Base-by-base conservation (phyloP, 768 basidiomycete genomes). In the Lactarius quietus region DNA sequence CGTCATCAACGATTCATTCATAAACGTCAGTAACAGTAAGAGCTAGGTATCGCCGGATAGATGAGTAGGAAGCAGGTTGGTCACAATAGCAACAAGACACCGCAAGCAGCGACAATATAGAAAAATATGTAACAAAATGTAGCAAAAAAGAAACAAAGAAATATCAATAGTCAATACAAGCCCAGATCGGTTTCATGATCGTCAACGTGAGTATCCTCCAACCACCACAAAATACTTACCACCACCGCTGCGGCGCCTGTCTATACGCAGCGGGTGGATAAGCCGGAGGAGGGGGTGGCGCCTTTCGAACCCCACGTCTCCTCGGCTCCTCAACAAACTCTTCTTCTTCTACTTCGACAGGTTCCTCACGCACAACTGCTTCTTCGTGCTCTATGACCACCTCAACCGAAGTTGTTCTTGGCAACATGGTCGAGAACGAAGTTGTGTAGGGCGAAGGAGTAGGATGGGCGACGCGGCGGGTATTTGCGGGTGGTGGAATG, bases 401-500 rank as follows among this genome's bases (percentile, higher is more conserved):
- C 68, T 85, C 88, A 29, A 92, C 79, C 15, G 88, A 84, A 17
- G 90, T 92, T 29, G 91, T 93, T 66, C 84, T 84, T 20, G 89
- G 90, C 73, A 85, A 68, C 6, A 81, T 79, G n/a, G 85, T 80
- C 8, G 83, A 82, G 39, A 83, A 80, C 12, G 82, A 79, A n/a
- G 83, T 77, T 26, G 83, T 83, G 33, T 80, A 80, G 8, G 81
- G 82, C 72, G 88, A 85, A 7, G 91, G 91, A 33, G 84, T 83
- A 26, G 91, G 90, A 70, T 83, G 82, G 33, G 88, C 85, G 65
- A 86, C 91, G 70, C 83, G 82, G 67, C 90, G 89, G 58, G 90
- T 92, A 73, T 85, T 89, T 72, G 90, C 87, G 67, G 91, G 90
- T 31, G 89, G 84, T 54, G 89, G 89, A 68, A 88, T 83, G 59